These are phyloP conservation scores for Trichoderma sp. DNA, from an alignment of 2,329 filamentous ascomycete genomes.

Conservation along the genomic window DNA sequence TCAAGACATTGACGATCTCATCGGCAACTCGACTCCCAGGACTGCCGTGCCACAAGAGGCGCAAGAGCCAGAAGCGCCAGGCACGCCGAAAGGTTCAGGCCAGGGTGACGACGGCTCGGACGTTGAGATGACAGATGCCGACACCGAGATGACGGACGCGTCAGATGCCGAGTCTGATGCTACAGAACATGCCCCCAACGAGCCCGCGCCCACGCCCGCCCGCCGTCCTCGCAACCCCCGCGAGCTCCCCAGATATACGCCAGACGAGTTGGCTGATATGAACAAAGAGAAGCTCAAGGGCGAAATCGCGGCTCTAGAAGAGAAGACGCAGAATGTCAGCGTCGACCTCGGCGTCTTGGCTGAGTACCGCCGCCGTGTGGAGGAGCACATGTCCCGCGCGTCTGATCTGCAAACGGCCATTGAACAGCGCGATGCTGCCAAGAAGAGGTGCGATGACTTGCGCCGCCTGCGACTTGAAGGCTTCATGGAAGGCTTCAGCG, in stretches of 20 bases:
- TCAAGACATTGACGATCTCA: slow-evolving; percentile 76
- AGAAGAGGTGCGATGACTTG: slow-evolving; percentile 90
- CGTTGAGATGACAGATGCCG: slow-evolving; percentile 40
- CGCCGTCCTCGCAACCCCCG: slow-evolving; percentile 56
- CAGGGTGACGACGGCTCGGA: slow-evolving; percentile 37
- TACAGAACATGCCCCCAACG: slow-evolving; percentile 36
- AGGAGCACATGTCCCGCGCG: slow-evolving; percentile 80
- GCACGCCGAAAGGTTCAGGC: slow-evolving; percentile 22
- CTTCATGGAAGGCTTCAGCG: slow-evolving; percentile 97
- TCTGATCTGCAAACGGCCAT: slow-evolving; percentile 82
- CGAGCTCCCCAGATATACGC: slow-evolving; percentile 76
- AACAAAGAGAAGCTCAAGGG: slow-evolving; percentile 62
- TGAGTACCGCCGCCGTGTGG: slow-evolving; percentile 83
- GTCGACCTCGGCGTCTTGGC: slow-evolving; percentile 87
- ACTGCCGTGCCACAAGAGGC: slow-evolving; percentile 36
- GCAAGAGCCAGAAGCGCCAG: slow-evolving; percentile 31
- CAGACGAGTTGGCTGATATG: slow-evolving; percentile 69
- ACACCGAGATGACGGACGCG: slow-evolving; percentile 34
- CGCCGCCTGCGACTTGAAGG: slow-evolving; percentile 87
- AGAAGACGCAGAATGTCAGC: slow-evolving; percentile 77
- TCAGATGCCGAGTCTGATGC: slow-evolving; percentile 32
- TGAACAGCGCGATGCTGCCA: slow-evolving; percentile 76
- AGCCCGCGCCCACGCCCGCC: slow-evolving; percentile 33
- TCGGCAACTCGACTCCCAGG: slow-evolving; percentile 43
- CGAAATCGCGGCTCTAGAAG: slow-evolving; percentile 64